Evolutionary conservation across 2,329 filamentous ascomycete species (phyloP), one percentile per base, ranked within the genome.

Genomic region (Aspergillus tanneri): DNA sequence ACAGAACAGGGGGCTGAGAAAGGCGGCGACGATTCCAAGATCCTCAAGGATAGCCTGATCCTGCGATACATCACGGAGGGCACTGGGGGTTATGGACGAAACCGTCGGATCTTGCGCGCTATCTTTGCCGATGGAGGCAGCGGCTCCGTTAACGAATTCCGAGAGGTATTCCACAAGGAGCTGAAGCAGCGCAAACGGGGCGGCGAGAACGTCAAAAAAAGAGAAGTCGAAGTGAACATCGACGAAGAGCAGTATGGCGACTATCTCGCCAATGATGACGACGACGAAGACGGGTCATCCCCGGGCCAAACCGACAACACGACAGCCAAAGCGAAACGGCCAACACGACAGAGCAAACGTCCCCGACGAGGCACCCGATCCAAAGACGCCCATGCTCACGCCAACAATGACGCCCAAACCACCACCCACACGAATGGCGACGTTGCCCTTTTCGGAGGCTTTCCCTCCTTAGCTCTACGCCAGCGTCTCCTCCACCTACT

Each of bases 231-330:
- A 22, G 71, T 77, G 27, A 67, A 77, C 49, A 68, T 77, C 19
- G 72, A 77, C 14, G 59, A 70, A 46, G 71, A 72, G 19, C 53
- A 71, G 50, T 77, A 71, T 40, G 75, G 72, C 4, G 74, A 77
- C 52, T 77, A 77, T 50, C 49, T 72, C 23, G 62, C 63, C 14
- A 48, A 64, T 8, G 63, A 69, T 22, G 65, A 70, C 4, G 65
- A 69, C 2, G 70, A 73, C 3, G 62, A 65, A 2, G 66, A 67
- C 4, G 58, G 56, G 6, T 56, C 63, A n/a, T 54, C 61, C 11
- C 54, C 55, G 25, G 50, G 53, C 3, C 50, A 53, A 21, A 32
- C 16, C 27, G 28, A 34, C 10, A 43, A 46, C 14, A 35, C 39
- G 3, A 42, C 30, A 32, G 41, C 2, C 35, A 9, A 62, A 32